Evolutionary conservation across 495 filamentous ascomycete genomes (phyloP).

Genomic region (Daldinia caldariorum): DNA sequence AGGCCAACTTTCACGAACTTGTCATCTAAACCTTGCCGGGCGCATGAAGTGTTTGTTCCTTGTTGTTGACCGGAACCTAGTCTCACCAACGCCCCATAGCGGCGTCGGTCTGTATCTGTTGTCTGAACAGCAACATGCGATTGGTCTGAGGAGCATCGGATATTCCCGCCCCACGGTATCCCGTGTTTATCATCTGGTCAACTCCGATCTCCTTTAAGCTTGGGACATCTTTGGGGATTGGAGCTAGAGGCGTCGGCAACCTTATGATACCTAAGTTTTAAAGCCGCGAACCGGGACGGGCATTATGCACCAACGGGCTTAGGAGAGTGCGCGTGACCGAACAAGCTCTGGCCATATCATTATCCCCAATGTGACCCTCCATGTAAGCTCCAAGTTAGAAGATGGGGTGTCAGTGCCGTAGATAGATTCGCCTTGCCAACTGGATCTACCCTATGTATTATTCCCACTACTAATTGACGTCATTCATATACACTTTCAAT

Average conservation of each 20-base stretch:
- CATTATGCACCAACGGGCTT: not conserved
- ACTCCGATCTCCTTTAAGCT: not conserved
- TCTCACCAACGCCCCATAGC: not conserved
- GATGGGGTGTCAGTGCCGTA: not conserved
- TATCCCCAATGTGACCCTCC: not conserved
- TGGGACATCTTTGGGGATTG: too few relatives aligned
- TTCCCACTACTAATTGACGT: conserved; percentile 23
- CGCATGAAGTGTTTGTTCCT: not conserved
- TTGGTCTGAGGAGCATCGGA: conserved; percentile 17
- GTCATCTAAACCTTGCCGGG: not conserved
- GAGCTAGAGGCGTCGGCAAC: not conserved
- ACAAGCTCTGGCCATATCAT: not conserved
- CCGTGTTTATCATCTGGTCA: conserved; percentile 13
- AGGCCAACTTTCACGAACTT: not conserved
- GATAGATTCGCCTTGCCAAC: not conserved
- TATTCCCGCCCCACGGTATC: conserved; percentile 29
- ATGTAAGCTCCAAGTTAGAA: not conserved
- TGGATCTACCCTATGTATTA: not conserved
- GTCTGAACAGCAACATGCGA: too few relatives aligned
- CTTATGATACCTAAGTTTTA: not conserved
- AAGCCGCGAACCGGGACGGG: conserved; percentile 20
- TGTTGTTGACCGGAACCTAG: too few relatives aligned
- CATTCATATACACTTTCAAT: conserved; percentile 16
- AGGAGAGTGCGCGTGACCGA: not conserved
- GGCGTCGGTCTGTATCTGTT: not conserved